Conservation (phyloP, 2,329 filamentous ascomycete species). For the Aspergillus quadrilineatus region DNA sequence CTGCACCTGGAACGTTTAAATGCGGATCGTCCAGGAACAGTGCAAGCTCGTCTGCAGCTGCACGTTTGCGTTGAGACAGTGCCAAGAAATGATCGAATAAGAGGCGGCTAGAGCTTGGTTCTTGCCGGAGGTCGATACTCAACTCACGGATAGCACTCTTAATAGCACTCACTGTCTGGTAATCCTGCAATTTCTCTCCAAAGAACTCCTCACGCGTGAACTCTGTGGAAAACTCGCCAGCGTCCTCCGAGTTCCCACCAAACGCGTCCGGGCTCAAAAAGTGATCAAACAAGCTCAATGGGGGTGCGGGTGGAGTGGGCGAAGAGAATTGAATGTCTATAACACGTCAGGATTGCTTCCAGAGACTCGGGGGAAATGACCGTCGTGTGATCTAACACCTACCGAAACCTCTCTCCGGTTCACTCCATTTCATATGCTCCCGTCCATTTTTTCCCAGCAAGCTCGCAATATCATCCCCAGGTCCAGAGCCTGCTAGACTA, state of each 20-base stretch:
- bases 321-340: slow-evolving; percentile 24
- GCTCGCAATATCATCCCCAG: slow-evolving; percentile 39
- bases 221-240: background rate
- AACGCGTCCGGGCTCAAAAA: slow-evolving; percentile 20
- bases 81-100: slow-evolving; percentile 35
- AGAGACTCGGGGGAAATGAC: background rate
- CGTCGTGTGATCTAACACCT: background rate
- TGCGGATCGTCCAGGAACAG: slow-evolving; percentile 38
- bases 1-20: slow-evolving; percentile 36
- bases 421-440: slow-evolving; percentile 39
- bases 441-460: slow-evolving; percentile 44
- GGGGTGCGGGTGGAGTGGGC: slow-evolving; percentile 17
- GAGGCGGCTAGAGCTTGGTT: slow-evolving; percentile 36
- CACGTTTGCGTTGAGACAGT: slow-evolving; percentile 13
- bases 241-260: slow-evolving; percentile 2
- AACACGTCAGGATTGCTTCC: slow-evolving; percentile 1
- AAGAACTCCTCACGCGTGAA: slow-evolving; percentile 17
- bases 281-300: slow-evolving; percentile 19
- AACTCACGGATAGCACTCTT: slow-evolving; percentile 28
- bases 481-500: slow-evolving; percentile 28
- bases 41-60: slow-evolving; percentile 24
- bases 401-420: slow-evolving; percentile 4
- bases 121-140: slow-evolving; percentile 34
- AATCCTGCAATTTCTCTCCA: slow-evolving; percentile 20
- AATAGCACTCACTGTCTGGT: slow-evolving; percentile 29